Evolutionary conservation across 78 protist genomes (phyloP).

Genomic region (Planoprotostelium fungivorum): DNA sequence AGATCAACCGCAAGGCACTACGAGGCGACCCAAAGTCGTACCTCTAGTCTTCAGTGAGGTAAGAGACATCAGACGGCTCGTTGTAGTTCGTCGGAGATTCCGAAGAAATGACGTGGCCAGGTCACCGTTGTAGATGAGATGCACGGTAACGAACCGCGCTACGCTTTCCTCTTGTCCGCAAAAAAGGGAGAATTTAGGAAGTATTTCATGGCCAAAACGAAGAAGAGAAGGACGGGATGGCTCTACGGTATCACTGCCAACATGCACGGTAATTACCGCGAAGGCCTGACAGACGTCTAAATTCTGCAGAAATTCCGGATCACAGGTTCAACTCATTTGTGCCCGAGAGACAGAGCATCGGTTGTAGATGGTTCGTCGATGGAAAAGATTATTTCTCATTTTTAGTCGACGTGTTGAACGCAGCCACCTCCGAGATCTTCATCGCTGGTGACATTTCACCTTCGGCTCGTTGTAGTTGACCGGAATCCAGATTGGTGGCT

Average conservation of each 20-base stretch:
- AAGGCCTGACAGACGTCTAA: too few species aligned
- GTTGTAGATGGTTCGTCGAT: constrained; percentile 28
- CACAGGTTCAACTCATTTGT: constrained; percentile 40
- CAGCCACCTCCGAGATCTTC: constrained; percentile 17
- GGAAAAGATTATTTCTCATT: constrained; percentile 16
- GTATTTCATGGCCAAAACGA: background rate
- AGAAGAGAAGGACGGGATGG: background rate
- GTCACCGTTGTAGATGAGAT: background rate
- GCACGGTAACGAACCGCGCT: background rate
- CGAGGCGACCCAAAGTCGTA: background rate
- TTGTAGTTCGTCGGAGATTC: background rate
- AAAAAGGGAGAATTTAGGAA: background rate
- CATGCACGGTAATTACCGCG: background rate
- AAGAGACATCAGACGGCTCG: background rate
- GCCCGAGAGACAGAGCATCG: background rate
- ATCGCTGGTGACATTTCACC: constrained; percentile 19
- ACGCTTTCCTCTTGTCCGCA: background rate
- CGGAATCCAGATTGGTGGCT: constrained; percentile 31
- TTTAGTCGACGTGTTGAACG: constrained; percentile 1
- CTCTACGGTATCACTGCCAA: background rate
- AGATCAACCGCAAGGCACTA: background rate
- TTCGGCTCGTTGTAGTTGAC: background rate
- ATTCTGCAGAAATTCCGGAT: background rate
- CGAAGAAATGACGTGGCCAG: background rate
- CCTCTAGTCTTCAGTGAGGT: background rate